Conservation (phyloP, 345 rosid species). For the Citrus glauca region DNA sequence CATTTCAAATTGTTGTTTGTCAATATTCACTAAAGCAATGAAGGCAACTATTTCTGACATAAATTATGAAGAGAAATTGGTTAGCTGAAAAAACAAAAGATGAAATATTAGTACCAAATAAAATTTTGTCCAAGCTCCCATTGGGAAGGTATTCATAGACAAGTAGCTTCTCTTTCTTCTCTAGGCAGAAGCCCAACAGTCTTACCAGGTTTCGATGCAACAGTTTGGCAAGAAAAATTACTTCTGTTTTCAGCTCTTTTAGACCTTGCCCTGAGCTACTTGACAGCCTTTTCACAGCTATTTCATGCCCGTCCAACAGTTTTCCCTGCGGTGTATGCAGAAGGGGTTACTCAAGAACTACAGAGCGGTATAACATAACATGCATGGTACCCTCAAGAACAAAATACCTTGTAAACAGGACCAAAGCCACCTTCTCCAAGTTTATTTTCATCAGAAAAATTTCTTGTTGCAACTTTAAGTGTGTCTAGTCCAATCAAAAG, state of each 20-base stretch:
- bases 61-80: background rate
- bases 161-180: constrained; percentile 37
- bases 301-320: constrained; percentile 23
- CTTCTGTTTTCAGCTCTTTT: constrained; percentile 39
- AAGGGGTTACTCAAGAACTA: background rate
- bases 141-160: constrained; percentile 43
- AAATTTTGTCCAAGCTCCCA: constrained; percentile 38
- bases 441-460: constrained; percentile 30
- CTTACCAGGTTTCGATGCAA: constrained; percentile 43
- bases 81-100: background rate
- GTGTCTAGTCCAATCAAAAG: constrained; percentile 25
- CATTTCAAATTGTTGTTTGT: background rate
- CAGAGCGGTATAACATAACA: background rate
- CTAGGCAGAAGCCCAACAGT: constrained; percentile 39
- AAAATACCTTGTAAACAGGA: constrained; percentile 32
- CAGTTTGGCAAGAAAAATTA: constrained; percentile 31
- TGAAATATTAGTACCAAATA: constrained; percentile 26
- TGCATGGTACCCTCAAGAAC: background rate
- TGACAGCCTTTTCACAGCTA: constrained; percentile 36
- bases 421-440: constrained; percentile 50
- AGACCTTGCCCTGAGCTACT: constrained; percentile 30
- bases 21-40: background rate
- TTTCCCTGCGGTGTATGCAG: constrained; percentile 19
- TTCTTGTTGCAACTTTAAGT: constrained; percentile 30
- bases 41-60: background rate